phyloP scores from a whole-genome alignment of 768 basidiomycete species.

The Dioszegia hungarica region DNA sequence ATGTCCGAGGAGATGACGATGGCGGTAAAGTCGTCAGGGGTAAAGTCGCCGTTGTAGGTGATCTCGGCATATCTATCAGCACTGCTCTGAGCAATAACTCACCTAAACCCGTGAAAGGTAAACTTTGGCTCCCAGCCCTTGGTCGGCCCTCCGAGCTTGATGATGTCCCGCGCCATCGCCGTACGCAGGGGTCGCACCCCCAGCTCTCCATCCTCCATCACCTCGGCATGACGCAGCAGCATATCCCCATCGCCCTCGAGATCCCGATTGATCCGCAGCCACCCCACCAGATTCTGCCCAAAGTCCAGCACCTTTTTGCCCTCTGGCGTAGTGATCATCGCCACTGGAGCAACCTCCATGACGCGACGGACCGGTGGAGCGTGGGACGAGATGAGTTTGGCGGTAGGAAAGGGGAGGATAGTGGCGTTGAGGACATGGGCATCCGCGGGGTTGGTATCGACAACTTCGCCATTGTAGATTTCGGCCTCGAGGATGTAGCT shows the following conservation, averaged over 20 bases:
- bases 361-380: slow-evolving; percentile 33
- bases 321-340: slow-evolving; percentile 36
- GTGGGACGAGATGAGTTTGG: slow-evolving; percentile 23
- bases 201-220: slow-evolving; percentile 43
- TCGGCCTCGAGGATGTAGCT: slow-evolving; percentile 19
- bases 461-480: slow-evolving; percentile 38
- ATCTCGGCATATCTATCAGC: slow-evolving; percentile 32
- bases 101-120: slow-evolving; percentile 45
- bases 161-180: slow-evolving; percentile 20
- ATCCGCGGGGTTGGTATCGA: slow-evolving; percentile 9
- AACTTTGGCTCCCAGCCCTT: slow-evolving; percentile 42
- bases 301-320: slow-evolving; percentile 44
- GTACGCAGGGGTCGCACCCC: slow-evolving; percentile 36
- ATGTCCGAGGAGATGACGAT: slow-evolving; percentile 32
- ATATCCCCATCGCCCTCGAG: slow-evolving; percentile 5
- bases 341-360: slow-evolving; percentile 13
- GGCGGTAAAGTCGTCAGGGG: slow-evolving; percentile 18
- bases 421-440: background rate
- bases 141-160: slow-evolving; percentile 21
- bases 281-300: slow-evolving; percentile 45
- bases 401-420: slow-evolving; percentile 15
- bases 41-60: slow-evolving; percentile 12
- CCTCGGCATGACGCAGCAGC: slow-evolving; percentile 37
- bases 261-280: slow-evolving; percentile 24
- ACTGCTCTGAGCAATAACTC: background rate